A percentile compares a stretch with the other conserved stretches of the same genome.
These are phyloP conservation scores for Tylopilus balloui DNA, from an alignment of 768 basidiomycete genomes.

Conservation along the genomic window DNA sequence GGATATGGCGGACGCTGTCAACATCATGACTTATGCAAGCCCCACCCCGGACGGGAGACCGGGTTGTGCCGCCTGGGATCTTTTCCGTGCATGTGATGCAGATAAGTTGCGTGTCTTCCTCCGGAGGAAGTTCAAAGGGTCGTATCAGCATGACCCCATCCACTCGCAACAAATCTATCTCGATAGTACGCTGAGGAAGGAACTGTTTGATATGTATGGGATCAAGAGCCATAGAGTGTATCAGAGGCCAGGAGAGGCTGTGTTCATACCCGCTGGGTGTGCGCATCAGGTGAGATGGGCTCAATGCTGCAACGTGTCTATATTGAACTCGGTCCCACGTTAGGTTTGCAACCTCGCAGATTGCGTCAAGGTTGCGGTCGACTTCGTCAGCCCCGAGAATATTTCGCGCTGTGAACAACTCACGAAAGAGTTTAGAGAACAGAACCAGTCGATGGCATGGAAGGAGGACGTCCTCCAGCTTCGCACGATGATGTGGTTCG, in stretches of 20 bases:
- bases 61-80: constrained; percentile 89
- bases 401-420: constrained; percentile 80
- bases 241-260: constrained; percentile 87
- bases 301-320: not conserved
- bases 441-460: constrained; percentile 86
- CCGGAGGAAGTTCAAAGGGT: constrained; percentile 54
- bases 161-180: constrained; percentile 88
- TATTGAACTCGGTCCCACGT: constrained; percentile 3
- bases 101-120: constrained; percentile 74
- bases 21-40: constrained; percentile 79
- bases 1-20: constrained; percentile 93
- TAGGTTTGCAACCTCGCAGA: constrained; percentile 92
- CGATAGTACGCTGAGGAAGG: constrained; percentile 59
- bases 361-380: constrained; percentile 92
- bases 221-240: constrained; percentile 82
- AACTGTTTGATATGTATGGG: constrained; percentile 60
- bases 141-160: constrained; percentile 73
- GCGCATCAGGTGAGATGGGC: constrained; percentile 69
- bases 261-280: constrained; percentile 94
- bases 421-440: constrained; percentile 84
- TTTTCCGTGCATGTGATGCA: constrained; percentile 80
- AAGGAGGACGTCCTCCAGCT: constrained; percentile 92
- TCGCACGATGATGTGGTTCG: constrained; percentile 91
- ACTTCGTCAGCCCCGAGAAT: constrained; percentile 94
- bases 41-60: constrained; percentile 50